Conservation (phyloP, 1,139 yeast species). For the Taiozyma sp. region DNA sequence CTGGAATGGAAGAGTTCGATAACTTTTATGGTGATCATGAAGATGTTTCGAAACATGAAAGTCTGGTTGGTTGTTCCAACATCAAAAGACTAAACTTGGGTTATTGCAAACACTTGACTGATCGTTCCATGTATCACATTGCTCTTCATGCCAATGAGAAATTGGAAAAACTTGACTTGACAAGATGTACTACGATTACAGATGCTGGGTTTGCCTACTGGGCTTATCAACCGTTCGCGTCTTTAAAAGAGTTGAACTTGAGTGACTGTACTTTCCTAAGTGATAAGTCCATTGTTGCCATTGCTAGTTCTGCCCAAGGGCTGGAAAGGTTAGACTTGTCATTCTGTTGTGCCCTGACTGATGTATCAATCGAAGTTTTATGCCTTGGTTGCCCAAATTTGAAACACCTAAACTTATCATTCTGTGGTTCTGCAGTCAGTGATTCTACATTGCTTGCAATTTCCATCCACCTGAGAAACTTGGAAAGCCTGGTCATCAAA, state of each 20-base stretch:
- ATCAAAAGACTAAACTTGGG: constrained; percentile 53
- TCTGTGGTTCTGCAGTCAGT: constrained; percentile 78
- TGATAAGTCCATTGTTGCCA: constrained; percentile 57
- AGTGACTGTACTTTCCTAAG: constrained; percentile 73
- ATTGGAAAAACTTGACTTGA: constrained; percentile 53
- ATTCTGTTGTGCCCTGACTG: constrained; percentile 73
- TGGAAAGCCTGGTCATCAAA: constrained; percentile 47
- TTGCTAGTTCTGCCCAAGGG: constrained; percentile 58
- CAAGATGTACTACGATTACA: constrained; percentile 75
- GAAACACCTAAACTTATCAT: constrained; percentile 52
- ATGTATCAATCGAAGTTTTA: constrained; percentile 60
- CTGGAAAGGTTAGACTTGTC: constrained; percentile 56
- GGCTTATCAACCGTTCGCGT: constrained; percentile 52
- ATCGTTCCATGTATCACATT: constrained; percentile 58
- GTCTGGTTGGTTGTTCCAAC: constrained; percentile 51
- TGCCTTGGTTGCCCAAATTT: constrained; percentile 60
- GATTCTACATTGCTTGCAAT: constrained; percentile 62
- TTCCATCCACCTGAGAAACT: constrained; percentile 47
- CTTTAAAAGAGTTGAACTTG: constrained; percentile 46
- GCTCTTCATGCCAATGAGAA: constrained; percentile 54
- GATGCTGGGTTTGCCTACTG: constrained; percentile 69
- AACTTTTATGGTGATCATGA: constrained; percentile 18
- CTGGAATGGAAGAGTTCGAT: constrained; percentile 26
- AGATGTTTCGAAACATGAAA: constrained; percentile 4
- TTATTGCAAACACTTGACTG: constrained; percentile 72